Evolutionary conservation across 805 yeast species (phyloP), one percentile per base, ranked within the genome.

Genomic region (Tetrapisispora nanseiensis): DNA sequence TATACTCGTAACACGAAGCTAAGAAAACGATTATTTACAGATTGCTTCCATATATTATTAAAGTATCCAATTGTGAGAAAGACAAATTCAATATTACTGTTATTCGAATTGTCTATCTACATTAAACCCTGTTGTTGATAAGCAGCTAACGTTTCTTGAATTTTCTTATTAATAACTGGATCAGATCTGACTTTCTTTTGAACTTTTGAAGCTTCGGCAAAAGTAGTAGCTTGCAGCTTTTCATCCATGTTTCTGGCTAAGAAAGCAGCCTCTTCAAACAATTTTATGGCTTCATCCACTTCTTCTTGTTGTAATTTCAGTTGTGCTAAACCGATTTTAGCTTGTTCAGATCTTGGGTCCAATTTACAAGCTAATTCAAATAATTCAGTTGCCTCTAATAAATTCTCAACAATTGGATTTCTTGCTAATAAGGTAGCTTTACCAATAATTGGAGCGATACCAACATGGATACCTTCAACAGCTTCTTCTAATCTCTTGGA

Each of bases 301-400:
- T 82, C 75, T 63, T 85, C 90, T 54, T 75, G 76, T 69, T 87
- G 95, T 63, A 92, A 70, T 65, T 78, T 82, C 57, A 86, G 70
- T 71, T 92, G 97, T 37, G 97, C 97, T 52, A 90, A 73, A n/a
- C 92, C 78, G 51, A 86, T 76, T 60, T 85, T 76, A 34, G 95
- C 97, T 50, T 86, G 76, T 62, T 92, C 97, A 40, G 86, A 78
- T 62, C 79, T 80, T 41, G 95, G 87, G 69, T 94, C 98, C 47
- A 82, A 67, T 51, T 79, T 76, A 56, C 81, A 73, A 19, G 97
- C 97, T 59, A 76, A 70, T 52, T 75, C 73, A 59, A 89, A 76
- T 47, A 84, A 66, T 41, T 69, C 70, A 45, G 76, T 76, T 37
- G 94, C 85, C 54, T 73, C 75, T 33, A 67, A 72, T 15, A 78